A percentile compares a stretch with the other conserved stretches of the same genome.
Conservation (phyloP, 352 stramenopile genomes). For the Phytophthora aleatoria region DNA sequence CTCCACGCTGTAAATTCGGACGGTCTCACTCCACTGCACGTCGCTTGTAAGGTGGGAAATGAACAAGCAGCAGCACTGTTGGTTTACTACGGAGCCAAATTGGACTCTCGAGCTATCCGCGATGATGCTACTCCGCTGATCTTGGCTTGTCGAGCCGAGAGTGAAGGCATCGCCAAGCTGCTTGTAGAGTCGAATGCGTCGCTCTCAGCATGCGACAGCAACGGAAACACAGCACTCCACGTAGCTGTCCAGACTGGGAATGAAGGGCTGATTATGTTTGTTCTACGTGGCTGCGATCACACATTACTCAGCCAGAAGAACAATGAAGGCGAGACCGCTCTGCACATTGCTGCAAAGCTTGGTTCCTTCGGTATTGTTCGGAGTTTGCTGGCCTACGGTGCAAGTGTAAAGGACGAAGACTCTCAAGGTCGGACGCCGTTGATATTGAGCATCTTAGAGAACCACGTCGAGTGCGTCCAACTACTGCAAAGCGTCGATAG, state of each 20-base stretch:
- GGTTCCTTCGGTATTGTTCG: constrained; percentile 49
- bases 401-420: constrained; percentile 54
- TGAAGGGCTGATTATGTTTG: constrained; percentile 68
- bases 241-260: constrained; percentile 82
- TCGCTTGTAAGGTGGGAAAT: constrained; percentile 58
- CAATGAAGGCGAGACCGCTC: constrained; percentile 84
- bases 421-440: constrained; percentile 62
- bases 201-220: constrained; percentile 74
- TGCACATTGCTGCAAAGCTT: constrained; percentile 83
- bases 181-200: constrained; percentile 57
- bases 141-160: constrained; percentile 49
- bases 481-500: constrained; percentile 48
- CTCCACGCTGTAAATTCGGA: constrained; percentile 39
- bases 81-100: constrained; percentile 53
- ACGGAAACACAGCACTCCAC: constrained; percentile 89
- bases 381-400: constrained; percentile 47
- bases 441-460: constrained; percentile 74
- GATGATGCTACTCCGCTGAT: constrained; percentile 49
- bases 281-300: constrained; percentile 67
- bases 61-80: constrained; percentile 41
- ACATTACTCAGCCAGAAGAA: constrained; percentile 89
- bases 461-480: constrained; percentile 68
- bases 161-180: constrained; percentile 45
- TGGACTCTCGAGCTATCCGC: constrained; percentile 27
- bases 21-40: constrained; percentile 52